phyloP scores from a whole-genome alignment of 441 rosid genomes.

The Jatropha multifida region DNA sequence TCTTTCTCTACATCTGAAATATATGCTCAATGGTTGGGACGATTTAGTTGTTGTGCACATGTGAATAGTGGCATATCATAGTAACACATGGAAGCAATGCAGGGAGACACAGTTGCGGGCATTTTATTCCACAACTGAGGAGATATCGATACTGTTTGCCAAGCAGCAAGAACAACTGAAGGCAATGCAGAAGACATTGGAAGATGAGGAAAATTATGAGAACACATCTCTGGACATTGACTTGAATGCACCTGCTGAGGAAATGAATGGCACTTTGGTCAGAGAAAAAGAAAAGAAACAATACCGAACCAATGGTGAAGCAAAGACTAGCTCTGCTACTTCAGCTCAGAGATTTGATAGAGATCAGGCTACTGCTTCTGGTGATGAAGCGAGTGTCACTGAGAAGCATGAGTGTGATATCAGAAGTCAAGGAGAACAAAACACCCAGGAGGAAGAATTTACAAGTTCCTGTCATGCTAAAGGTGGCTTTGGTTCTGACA shows the following conservation, averaged over 20 bases:
- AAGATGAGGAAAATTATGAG: conserved; percentile 90
- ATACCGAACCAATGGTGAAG: conserved; percentile 26
- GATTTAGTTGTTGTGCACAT: background rate
- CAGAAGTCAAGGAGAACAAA: conserved; percentile 65
- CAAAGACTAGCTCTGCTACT: conserved; percentile 46
- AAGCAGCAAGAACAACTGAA: conserved; percentile 98
- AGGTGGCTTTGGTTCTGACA: conserved; percentile 84
- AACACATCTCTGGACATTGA: conserved; percentile 71
- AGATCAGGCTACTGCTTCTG: conserved; percentile 46
- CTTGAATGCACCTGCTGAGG: conserved; percentile 40
- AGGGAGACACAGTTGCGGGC: conserved; percentile 95
- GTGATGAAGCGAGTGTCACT: conserved; percentile 74
- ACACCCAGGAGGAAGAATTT: conserved; percentile 77
- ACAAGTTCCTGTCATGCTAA: conserved; percentile 49
- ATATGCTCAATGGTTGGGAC: background rate
- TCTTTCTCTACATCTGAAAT: conserved; percentile 1
- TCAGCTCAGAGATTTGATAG: conserved; percentile 47
- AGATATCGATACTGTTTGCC: conserved; percentile 65
- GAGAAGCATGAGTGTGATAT: conserved; percentile 85
- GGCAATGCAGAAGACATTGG: conserved; percentile 88
- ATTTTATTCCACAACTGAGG: conserved; percentile 95
- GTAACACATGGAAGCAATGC: conserved; percentile 30
- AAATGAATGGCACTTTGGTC: conserved; percentile 23
- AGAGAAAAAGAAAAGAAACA: conserved; percentile 36
- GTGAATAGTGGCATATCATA: background rate